Evolutionary conservation across 2,329 filamentous ascomycete species (phyloP), one percentile per base, ranked within the genome.

Genomic region (Bipolaris bicolor): DNA sequence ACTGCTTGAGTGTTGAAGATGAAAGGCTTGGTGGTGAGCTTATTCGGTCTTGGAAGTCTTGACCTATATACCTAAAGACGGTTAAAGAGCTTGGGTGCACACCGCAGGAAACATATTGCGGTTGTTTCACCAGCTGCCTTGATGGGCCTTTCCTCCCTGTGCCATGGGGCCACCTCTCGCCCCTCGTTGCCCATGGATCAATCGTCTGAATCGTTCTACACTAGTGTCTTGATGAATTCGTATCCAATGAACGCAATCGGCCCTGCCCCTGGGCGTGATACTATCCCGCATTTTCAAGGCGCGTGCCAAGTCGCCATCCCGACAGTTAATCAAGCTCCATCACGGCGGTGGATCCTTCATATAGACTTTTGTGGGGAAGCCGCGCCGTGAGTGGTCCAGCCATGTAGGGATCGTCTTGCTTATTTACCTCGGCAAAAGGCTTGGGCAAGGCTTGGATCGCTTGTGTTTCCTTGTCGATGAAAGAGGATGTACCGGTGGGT

Each of bases 361-460:
- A 57, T 36, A 41, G 43, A 34, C 36, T 57, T 43, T 36, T 57
- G 54, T 57, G 49, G 54, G 49, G 37, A 53, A 55, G 40, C 20
- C 29, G 43, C 4, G 26, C 6, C 6, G 5, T 45, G 43, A 45
- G 43, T 45, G 43, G 37, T 48, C 49, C 37, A 43, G 9, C 16
- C 41, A 2, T 52, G 43, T 49, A 57, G 48, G 29, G 36, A 44
- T 53, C 37, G 31, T 40, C 37, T 31, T 43, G 54, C 54, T 57
- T 57, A 44, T 48, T 57, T 48, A 44, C 49, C 43, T 57, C 43
- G 54, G 49, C 54, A 57, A 53, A 57, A 57, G 49, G 54, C 54
- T 57, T 57, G 49, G 49, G 15, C 4, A 57, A 57, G 54, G 49
- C 54, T 57, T 57, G 36, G 49, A 39, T 43, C 20, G 40, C 31